phyloP scores from a whole-genome alignment of 441 rosid genomes.

The Bruguiera hainesii region DNA sequence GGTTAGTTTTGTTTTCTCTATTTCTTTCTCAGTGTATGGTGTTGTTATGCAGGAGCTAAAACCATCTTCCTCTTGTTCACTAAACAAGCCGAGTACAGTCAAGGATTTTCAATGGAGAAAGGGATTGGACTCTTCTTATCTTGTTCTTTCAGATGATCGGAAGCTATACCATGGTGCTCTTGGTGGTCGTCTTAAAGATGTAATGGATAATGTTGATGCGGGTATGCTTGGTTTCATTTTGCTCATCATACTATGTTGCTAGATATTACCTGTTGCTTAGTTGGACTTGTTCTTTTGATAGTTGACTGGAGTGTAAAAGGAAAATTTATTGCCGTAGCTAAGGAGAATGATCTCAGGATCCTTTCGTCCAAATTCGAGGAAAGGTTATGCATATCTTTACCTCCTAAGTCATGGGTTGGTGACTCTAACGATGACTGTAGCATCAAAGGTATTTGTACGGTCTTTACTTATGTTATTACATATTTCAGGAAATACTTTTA shows the following conservation, averaged over 20 bases:
- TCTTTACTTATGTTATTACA: constrained; percentile 3
- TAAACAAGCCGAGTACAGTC: constrained; percentile 45
- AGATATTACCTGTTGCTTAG: constrained; percentile 12
- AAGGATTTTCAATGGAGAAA: constrained; percentile 73
- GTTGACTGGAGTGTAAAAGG: constrained; percentile 90
- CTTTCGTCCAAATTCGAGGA: constrained; percentile 69
- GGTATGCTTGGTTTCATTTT: constrained; percentile 38
- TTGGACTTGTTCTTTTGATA: constrained; percentile 23
- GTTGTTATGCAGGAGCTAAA: constrained; percentile 38
- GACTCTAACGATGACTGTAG: constrained; percentile 38
- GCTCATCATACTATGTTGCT: neutral
- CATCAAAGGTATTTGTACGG: constrained; percentile 57
- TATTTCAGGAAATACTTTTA: neutral
- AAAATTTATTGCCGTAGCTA: constrained; percentile 66
- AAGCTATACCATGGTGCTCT: constrained; percentile 56
- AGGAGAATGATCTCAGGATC: constrained; percentile 44
- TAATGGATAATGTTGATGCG: constrained; percentile 74
- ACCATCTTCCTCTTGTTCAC: constrained; percentile 47
- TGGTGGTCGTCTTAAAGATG: constrained; percentile 37
- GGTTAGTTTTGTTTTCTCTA: no score
- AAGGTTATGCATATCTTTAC: constrained; percentile 42
- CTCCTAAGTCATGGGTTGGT: constrained; percentile 56
- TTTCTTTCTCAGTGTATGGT: neutral
- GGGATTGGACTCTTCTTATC: constrained; percentile 46
- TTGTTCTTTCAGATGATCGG: constrained; percentile 53